Base-by-base conservation (phyloP, 1,284 basidiomycete species). In the Boletus hoseneyae region DNA sequence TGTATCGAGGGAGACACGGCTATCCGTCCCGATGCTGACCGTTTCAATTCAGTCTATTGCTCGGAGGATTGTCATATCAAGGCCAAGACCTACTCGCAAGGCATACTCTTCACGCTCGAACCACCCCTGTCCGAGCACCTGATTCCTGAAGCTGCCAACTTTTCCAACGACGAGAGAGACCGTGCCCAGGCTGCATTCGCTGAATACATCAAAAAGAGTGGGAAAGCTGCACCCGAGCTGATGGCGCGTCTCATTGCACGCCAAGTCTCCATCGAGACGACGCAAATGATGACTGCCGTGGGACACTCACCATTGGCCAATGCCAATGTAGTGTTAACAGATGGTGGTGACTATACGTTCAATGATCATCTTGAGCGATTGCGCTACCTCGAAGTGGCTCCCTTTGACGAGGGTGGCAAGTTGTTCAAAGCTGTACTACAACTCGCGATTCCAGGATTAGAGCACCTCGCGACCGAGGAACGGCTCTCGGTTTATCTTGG, bases 331-430 rank as follows among this genome's bases (percentile, higher is more conserved):
- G 74, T 74, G 9, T 74, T 79, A 44, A 73, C 78, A 9, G 79
- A 79, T 15, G 64, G 64, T 21, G 72, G 71, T 3, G 75, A 77
- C 11, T 90, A 89, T 62, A 69, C 74, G 25, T 70, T 90, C 39
- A 81, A 78, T 43, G 88, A 91, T 56, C 87, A 91, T 60, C 66
- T 90, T 15, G 88, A 91, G 60, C 75, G 87, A 35, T 66, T 87
- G 55, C 77, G 83, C 45, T 89, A 75, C 60, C 64, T 87, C 37
- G 85, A 87, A 42, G 62, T 78, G 13, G 62, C 70, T 19, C 65
- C 76, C 5, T 62, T 73, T 13, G 68, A 75, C 34, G 76, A 79
- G 40, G 83, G 84, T 56, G 66, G 73, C 34, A 66, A 72, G 30
- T 55, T 83, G n/a, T 64, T 90, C 40, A 68, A 72, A 33, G 66